Evolutionary conservation across 1,284 basidiomycete genomes (phyloP), one percentile per base, ranked within the genome.

Genomic region (Melampsora larici-populina): DNA sequence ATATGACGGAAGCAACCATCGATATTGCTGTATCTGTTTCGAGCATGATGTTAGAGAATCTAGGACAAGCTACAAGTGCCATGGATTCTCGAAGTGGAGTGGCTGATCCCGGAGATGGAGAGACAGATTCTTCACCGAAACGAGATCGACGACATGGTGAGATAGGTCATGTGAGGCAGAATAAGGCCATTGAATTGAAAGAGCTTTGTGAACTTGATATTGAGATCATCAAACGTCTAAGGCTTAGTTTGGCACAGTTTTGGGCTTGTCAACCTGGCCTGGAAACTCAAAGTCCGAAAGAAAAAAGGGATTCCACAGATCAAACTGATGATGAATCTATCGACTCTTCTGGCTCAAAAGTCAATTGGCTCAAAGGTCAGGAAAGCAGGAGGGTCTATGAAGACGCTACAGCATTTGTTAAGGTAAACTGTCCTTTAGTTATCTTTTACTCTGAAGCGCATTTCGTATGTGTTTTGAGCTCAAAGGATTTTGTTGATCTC

Each of bases 21-120:
- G 83, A 85, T 21, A 83, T 85, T 33, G 86, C 85, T 0, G 84
- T 85, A 68, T 84, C 83, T 1, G 85, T 85, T 3, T 86, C 86
- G 84, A 81, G 85, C 17, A 83, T 85, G 78, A 81, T 87, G 9
- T 84, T 85, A 31, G 85, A 86, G 78, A 85, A 85, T 73, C 81
- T 87, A 24, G 83, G 83, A 18, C 82, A 82, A 7, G 81, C 81
- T 49, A 29, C 67, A 21, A 43, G 51, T 31, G 24, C 68, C 70
- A 78, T 67, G 21, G 70, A 68, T 43, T 62, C 49, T 21, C n/a
- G 26, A 33, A 26, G 40, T 29, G 69, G 75, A 24, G 40, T 62
- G 31, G 49, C 79, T 36, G 73, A 70, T 24, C 72, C 74, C 55
- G 15, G 68, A 80, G 51, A 70, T 76, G 60, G 55, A 69, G 76